Conservation (phyloP, 2,329 filamentous ascomycete species). For the Paracoccidioides brasiliensis region DNA sequence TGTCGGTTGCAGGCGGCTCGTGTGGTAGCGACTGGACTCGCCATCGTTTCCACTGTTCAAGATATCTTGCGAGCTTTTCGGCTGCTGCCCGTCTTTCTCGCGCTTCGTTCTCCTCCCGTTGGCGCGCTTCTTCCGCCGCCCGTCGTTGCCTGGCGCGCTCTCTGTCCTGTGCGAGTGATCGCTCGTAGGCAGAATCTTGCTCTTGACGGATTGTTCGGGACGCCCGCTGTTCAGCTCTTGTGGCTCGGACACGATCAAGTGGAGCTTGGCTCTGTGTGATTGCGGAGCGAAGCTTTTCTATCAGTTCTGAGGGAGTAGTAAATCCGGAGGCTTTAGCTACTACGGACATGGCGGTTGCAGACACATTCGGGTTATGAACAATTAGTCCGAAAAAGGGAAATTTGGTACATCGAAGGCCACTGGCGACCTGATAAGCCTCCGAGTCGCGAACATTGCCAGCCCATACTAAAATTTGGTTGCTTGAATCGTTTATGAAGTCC, state of each 20-base stretch:
- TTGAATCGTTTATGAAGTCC: slow-evolving; percentile 58
- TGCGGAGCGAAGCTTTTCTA: slow-evolving; percentile 59
- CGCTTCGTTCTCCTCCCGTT: slow-evolving; percentile 52
- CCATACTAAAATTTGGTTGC: slow-evolving; percentile 78
- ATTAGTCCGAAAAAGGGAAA: slow-evolving; percentile 82
- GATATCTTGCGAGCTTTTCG: slow-evolving; percentile 41
- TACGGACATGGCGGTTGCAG: slow-evolving; percentile 79
- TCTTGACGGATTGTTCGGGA: slow-evolving; percentile 70
- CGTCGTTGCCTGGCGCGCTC: slow-evolving; percentile 65
- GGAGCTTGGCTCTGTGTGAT: slow-evolving; percentile 66
- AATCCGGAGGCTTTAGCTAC: slow-evolving; percentile 66
- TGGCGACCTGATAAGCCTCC: slow-evolving; percentile 87
- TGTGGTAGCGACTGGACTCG: slow-evolving; percentile 51
- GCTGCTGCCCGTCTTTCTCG: slow-evolving; percentile 51
- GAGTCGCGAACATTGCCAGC: slow-evolving; percentile 84
- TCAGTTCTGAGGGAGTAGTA: slow-evolving; percentile 54
- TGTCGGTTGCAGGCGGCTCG: slow-evolving; percentile 53
- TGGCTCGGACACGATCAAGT: slow-evolving; percentile 59
- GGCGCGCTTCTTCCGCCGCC: slow-evolving; percentile 57
- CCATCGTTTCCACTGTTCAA: slow-evolving; percentile 68
- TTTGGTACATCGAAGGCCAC: slow-evolving; percentile 75
- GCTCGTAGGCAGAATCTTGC: slow-evolving; percentile 88
- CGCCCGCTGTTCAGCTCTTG: slow-evolving; percentile 66
- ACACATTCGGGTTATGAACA: slow-evolving; percentile 73
- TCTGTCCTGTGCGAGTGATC: slow-evolving; percentile 74